phyloP scores from a whole-genome alignment of 352 stramenopile species.

The Aphanomyces cochlioides region DNA sequence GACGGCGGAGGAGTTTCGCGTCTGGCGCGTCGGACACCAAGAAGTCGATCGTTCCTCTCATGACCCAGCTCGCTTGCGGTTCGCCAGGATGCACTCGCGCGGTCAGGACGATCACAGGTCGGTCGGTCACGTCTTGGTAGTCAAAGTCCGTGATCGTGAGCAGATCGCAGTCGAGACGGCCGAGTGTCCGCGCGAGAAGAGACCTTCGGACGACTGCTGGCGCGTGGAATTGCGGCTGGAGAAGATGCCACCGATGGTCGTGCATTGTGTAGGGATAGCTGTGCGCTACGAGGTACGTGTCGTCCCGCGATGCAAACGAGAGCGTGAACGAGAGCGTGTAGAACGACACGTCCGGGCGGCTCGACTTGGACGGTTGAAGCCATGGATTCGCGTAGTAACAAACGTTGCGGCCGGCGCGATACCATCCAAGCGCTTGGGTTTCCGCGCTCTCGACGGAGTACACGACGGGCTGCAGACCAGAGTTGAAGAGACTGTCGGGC shows the following conservation, averaged over 20 bases:
- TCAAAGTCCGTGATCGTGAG: constrained; percentile 55
- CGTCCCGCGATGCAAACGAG: constrained; percentile 61
- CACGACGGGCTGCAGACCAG: constrained; percentile 86
- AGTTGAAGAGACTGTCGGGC: constrained; percentile 87
- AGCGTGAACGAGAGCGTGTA: constrained; percentile 86
- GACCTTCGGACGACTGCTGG: constrained; percentile 43
- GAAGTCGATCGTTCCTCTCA: constrained; percentile 90
- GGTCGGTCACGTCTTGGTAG: background rate
- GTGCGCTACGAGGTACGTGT: constrained; percentile 89
- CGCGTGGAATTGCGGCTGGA: constrained; percentile 34
- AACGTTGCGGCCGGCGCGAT: constrained; percentile 68
- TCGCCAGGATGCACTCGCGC: constrained; percentile 89
- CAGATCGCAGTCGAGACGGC: constrained; percentile 58
- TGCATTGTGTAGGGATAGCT: constrained; percentile 89
- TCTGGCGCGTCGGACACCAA: constrained; percentile 56
- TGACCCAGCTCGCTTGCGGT: constrained; percentile 90
- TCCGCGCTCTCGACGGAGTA: constrained; percentile 76
- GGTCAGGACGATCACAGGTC: constrained; percentile 61
- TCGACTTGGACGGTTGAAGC: constrained; percentile 12
- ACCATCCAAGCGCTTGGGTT: constrained; percentile 61
- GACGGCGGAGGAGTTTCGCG: constrained; percentile 65
- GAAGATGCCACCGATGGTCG: constrained; percentile 70
- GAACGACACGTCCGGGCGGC: constrained; percentile 24
- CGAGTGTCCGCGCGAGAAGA: constrained; percentile 56
- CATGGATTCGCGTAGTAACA: constrained; percentile 83